Evolutionary conservation across 495 filamentous ascomycete species (phyloP).

Genomic region (Aspergillus sparsus): DNA sequence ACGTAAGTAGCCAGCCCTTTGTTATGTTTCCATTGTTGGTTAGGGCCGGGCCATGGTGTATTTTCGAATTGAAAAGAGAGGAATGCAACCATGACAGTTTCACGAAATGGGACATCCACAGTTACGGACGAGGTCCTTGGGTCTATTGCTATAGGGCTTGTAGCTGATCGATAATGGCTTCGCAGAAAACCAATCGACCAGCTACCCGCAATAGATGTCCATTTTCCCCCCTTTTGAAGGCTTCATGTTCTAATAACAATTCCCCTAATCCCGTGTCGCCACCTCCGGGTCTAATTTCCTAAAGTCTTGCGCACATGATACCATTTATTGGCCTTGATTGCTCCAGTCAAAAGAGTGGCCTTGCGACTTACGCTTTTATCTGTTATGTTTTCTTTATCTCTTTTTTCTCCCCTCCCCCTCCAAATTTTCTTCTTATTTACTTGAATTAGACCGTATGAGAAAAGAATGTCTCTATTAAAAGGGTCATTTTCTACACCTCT

Average conservation of each 20-base stretch:
- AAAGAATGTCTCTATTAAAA: conserved; percentile 19
- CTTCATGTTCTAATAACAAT: conserved; percentile 43
- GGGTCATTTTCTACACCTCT: conserved; percentile 22
- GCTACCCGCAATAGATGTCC: conserved; percentile 47
- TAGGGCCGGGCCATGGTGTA: conserved; percentile 25
- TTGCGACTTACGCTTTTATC: conserved; percentile 36
- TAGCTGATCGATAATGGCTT: conserved; percentile 35
- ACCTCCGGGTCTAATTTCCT: conserved; percentile 37
- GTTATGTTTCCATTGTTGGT: conserved; percentile 30
- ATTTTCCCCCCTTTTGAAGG: conserved; percentile 26
- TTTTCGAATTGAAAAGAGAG: conserved; percentile 12
- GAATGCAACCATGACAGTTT: conserved; percentile 23
- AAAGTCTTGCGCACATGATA: conserved; percentile 47
- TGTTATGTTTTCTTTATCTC: conserved; percentile 29
- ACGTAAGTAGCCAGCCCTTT: conserved; percentile 58
- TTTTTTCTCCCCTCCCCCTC: conserved; percentile 1
- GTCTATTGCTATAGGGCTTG: conserved; percentile 29
- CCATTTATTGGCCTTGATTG: conserved; percentile 43
- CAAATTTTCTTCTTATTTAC: conserved; percentile 5
- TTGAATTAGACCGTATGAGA: conserved; percentile 42
- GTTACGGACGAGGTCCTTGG: conserved; percentile 22
- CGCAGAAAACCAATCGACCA: conserved; percentile 47
- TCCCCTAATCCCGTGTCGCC: conserved; percentile 42
- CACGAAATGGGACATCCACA: conserved; percentile 11
- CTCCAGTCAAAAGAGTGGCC: conserved; percentile 40